Base-by-base conservation (phyloP, 345 rosid species). In the Bruguiera gymnorhiza region DNA sequence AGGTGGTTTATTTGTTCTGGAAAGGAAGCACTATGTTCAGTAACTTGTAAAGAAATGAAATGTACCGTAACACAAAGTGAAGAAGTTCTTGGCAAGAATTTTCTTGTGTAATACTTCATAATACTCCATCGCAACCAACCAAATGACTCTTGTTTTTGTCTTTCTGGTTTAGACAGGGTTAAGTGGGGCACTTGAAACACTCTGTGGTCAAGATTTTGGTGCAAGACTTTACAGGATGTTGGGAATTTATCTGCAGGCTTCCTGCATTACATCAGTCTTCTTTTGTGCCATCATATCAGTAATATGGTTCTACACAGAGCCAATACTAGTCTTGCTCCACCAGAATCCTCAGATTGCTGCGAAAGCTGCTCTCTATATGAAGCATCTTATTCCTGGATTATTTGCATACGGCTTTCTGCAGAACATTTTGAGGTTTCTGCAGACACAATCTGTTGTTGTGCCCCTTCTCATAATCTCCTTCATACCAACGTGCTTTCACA, bases 341-440 rank as follows among this genome's bases (percentile, higher is more conserved):
- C 76, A 73, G 51, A 71, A 73, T 59, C 23, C 76, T 26, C 32
- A 36, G 6, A 67, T 73, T 61, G 53, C 76, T 30, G 36, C 19
- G 6, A 6, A 27, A 8, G 61, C 76, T 52, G 55, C 72, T 29
- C 72, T 66, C 34, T 73, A 66, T 56, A 66, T 73, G 62, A 73
- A 60, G 67, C 67, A 60, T 60, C 76, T 73, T 26, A 74, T 74
- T 55, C 77, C 67, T 21, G 77, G 77, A 66, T 27, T 74, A 54
- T 74, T 74, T 56, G 77, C 73, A 11, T 74, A 34, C 6, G 73
- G 73, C 13, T 34, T 74, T 10, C 62, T 68, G 24, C 77, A 74
- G 68, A 74, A 68, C 68, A 60, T 74, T 43, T 23, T 73, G 24
- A 53, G 77, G 77, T 73, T 67, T 52, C 63, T 73, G 16, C 77